Conservation (phyloP, 208 protist genomes). For the Kentomonas sorsogonicus region DNA sequence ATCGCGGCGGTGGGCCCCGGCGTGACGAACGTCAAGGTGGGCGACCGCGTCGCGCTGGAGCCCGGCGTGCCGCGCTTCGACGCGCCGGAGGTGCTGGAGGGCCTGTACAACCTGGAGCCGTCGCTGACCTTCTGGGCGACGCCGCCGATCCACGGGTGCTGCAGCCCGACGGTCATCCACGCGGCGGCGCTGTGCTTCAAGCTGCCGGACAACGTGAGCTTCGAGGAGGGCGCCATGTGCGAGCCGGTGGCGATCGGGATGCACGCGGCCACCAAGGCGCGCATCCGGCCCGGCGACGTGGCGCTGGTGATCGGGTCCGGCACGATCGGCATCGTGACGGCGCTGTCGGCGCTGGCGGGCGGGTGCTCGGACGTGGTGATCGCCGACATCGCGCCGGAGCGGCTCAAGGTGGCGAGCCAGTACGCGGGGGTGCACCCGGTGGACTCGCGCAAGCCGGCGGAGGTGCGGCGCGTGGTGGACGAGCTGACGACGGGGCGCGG, state of each 20-base stretch:
- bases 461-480: constrained; percentile 22
- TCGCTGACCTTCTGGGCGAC: constrained; percentile 69
- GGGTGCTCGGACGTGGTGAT: constrained; percentile 50
- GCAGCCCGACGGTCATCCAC: constrained; percentile 45
- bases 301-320: constrained; percentile 20
- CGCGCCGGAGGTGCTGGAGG: constrained; percentile 42
- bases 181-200: constrained; percentile 55
- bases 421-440: constrained; percentile 32
- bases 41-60: constrained; percentile 70
- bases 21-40: constrained; percentile 40
- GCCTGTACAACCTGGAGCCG: constrained; percentile 70
- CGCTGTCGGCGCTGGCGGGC: constrained; percentile 32
- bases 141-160: constrained; percentile 53
- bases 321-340: constrained; percentile 50
- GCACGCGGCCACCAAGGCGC: constrained; percentile 48
- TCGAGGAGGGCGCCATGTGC: constrained; percentile 62
- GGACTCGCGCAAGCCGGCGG: constrained; percentile 18
- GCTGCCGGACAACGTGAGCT: constrained; percentile 55
- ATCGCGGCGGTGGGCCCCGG: constrained; percentile 39
- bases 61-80: constrained; percentile 56
- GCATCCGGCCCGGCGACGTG: constrained; percentile 31
- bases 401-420: constrained; percentile 24
- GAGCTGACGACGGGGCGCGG: constrained; percentile 29
- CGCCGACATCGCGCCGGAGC: constrained; percentile 23
- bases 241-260: constrained; percentile 58